A percentile compares a stretch with the other conserved stretches of the same genome.
Conservation (phyloP, 2,329 filamentous ascomycete genomes). For the Fusarium agapanthi region DNA sequence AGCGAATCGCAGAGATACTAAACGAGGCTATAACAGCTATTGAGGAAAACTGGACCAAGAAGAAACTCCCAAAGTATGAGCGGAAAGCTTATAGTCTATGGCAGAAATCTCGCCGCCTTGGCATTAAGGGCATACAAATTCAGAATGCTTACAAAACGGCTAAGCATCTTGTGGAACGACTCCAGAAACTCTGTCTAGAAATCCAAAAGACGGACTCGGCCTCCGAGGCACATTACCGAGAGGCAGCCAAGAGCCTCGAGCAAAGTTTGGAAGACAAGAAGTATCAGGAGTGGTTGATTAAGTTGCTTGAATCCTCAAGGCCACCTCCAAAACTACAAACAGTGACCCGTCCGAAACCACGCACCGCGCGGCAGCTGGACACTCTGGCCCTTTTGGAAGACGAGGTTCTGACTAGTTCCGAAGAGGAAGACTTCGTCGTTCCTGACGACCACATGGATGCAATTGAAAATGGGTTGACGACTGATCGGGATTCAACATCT, state of each 20-base stretch:
- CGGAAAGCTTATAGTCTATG: constrained; percentile 69
- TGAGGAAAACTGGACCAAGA: constrained; percentile 64
- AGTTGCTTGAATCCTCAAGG: constrained; percentile 53
- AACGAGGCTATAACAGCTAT: constrained; percentile 57
- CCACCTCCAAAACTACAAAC: constrained; percentile 50
- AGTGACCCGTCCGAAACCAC: constrained; percentile 28
- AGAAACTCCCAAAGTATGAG: constrained; percentile 64
- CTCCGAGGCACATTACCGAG: constrained; percentile 59
- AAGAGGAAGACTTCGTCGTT: constrained; percentile 63
- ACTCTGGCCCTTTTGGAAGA: constrained; percentile 46
- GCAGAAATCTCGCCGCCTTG: constrained; percentile 60
- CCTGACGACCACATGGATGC: constrained; percentile 34
- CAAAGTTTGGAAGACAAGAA: constrained; percentile 70
- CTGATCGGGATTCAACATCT: not conserved
- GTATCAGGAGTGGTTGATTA: constrained; percentile 60
- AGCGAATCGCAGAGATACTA: constrained; percentile 37
- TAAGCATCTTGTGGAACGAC: constrained; percentile 56
- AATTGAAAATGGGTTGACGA: not conserved
- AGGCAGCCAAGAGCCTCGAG: constrained; percentile 68
- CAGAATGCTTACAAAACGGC: constrained; percentile 54
- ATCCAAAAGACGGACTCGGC: constrained; percentile 64
- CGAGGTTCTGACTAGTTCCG: constrained; percentile 61
- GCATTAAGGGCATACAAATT: constrained; percentile 51
- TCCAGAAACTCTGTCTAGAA: constrained; percentile 63
- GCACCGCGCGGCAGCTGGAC: not conserved